These are phyloP conservation scores for Evansstolkia leycettana DNA, from an alignment of 495 filamentous ascomycete genomes.

Conservation along the genomic window DNA sequence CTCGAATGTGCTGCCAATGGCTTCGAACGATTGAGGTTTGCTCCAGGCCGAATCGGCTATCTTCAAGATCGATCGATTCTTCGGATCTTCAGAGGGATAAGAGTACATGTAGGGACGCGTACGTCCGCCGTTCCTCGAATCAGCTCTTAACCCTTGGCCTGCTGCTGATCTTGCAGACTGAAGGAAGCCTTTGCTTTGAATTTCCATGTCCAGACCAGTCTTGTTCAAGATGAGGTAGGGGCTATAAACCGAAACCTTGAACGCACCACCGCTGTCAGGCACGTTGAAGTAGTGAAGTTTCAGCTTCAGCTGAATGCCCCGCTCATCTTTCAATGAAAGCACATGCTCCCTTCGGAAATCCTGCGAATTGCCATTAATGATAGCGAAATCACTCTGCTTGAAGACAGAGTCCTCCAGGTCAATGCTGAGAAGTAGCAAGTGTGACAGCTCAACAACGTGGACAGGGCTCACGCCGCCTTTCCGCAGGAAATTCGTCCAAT, in stretches of 20 bases:
- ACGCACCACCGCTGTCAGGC: constrained; percentile 87
- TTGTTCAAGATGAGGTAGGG: constrained; percentile 93
- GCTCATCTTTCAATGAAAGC: constrained; percentile 71
- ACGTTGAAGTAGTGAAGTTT: constrained; percentile 89
- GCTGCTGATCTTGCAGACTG: constrained; percentile 70
- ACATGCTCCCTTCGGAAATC: constrained; percentile 75
- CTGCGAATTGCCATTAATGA: constrained; percentile 83
- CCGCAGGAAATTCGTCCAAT: constrained; percentile 96
- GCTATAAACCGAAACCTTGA: constrained; percentile 86
- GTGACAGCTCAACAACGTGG: constrained; percentile 90
- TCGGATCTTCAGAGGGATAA: constrained; percentile 70
- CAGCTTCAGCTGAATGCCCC: constrained; percentile 64
- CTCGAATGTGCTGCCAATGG: constrained; percentile 86
- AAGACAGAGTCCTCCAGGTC: constrained; percentile 94
- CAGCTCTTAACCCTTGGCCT: constrained; percentile 52
- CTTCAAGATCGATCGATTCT: constrained; percentile 78
- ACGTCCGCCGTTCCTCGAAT: constrained; percentile 36
- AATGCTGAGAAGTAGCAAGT: constrained; percentile 80
- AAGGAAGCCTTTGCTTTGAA: constrained; percentile 80
- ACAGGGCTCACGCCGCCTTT: constrained; percentile 95
- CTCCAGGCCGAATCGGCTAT: constrained; percentile 88
- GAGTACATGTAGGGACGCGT: constrained; percentile 93
- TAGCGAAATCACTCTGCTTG: constrained; percentile 88
- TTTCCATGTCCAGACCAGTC: constrained; percentile 78
- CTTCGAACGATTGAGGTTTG: constrained; percentile 94